A percentile compares a stretch with the other conserved stretches of the same genome.
These are phyloP conservation scores for Solanum ossicruentum DNA, from an alignment of 257 asterid genomes.

Conservation along the genomic window DNA sequence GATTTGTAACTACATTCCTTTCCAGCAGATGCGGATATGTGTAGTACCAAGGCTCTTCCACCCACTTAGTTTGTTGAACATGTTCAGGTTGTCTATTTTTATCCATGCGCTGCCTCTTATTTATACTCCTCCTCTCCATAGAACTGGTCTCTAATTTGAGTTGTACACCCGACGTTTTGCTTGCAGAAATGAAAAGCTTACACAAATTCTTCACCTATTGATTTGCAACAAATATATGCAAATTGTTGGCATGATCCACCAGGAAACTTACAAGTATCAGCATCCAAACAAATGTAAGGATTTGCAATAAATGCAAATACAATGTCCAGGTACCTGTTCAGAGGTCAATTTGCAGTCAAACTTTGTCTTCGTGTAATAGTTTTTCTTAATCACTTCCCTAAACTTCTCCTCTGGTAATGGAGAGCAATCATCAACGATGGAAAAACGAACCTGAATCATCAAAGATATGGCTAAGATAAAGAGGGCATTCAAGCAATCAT, in stretches of 20 bases:
- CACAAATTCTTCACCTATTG: constrained; percentile 66
- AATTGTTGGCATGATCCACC: neutral
- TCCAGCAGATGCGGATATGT: constrained; percentile 30
- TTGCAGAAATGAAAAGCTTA: constrained; percentile 35
- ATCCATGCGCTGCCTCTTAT: neutral
- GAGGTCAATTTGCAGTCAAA: constrained; percentile 58
- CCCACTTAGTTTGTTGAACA: constrained; percentile 19
- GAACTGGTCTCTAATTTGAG: neutral
- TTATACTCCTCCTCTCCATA: neutral
- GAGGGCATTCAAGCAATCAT: neutral
- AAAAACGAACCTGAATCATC: constrained; percentile 56
- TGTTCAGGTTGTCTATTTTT: neutral
- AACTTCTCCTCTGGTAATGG: constrained; percentile 83
- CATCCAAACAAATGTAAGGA: neutral
- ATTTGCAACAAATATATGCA: neutral
- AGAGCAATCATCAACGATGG: constrained; percentile 48
- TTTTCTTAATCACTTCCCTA: constrained; percentile 49
- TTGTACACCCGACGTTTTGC: constrained; percentile 10
- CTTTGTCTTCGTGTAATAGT: constrained; percentile 54
- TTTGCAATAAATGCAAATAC: neutral
- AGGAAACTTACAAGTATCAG: neutral
- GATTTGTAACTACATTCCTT: constrained; percentile 22
- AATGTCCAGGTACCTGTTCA: constrained; percentile 41
- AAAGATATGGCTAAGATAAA: neutral
- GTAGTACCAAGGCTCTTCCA: constrained; percentile 13